A percentile compares a stretch with the other conserved stretches of the same genome.
These are phyloP conservation scores for Dianthus caryophyllus DNA, from an alignment of 148 eudicot genomes.

Conservation along the genomic window DNA sequence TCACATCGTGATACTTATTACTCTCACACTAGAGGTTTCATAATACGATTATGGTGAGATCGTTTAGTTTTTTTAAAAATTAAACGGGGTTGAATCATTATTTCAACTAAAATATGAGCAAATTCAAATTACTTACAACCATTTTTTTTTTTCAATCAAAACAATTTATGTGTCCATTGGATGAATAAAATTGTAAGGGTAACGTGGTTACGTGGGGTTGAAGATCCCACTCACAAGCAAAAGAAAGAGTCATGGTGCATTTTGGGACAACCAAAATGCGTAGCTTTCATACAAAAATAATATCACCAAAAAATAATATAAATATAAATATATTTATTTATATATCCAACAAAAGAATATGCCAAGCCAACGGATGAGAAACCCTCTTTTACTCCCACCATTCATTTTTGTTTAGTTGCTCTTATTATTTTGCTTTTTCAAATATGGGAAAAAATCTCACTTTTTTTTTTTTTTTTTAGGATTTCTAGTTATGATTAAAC, in stretches of 20 bases:
- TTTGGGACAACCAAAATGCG: conserved; percentile 18
- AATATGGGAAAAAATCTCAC: not conserved
- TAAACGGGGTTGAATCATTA: too few species aligned
- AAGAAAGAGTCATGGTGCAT: conserved; percentile 14
- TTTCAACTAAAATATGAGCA: too few species aligned
- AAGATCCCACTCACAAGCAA: conserved; percentile 22
- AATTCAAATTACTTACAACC: too few species aligned
- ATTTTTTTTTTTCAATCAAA: too few species aligned
- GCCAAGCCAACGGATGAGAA: conserved; percentile 37
- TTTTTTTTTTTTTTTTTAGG: not conserved
- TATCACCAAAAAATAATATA: conserved; percentile 2
- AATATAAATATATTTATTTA: not conserved
- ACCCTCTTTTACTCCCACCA: conserved; percentile 26
- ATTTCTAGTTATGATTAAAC: conserved; percentile 27
- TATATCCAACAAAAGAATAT: conserved; percentile 31
- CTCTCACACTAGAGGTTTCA: too few species aligned
- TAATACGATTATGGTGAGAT: too few species aligned
- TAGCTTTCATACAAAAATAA: conserved; percentile 23
- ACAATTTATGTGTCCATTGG: too few species aligned
- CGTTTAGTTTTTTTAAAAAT: too few species aligned
- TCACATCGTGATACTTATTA: too few species aligned
- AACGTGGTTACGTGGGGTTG: conserved; percentile 21
- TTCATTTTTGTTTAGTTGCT: conserved; percentile 19
- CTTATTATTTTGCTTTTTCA: conserved; percentile 1
- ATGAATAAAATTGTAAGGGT: conserved; percentile 1